Conservation (phyloP, 352 stramenopile genomes). For the Phytophthora citricola region DNA sequence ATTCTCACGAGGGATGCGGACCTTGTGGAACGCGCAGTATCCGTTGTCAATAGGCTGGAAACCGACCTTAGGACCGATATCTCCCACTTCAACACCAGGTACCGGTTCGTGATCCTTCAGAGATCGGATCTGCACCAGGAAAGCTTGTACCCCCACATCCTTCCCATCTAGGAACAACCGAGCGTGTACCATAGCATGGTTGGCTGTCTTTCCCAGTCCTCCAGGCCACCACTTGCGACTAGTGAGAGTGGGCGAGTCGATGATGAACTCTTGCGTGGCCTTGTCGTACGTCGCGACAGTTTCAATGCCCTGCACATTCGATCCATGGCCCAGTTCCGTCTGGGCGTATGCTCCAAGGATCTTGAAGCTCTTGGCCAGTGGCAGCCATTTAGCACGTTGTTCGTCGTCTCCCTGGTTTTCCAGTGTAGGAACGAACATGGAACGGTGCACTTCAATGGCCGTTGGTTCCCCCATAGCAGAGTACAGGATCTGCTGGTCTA, state of each 20-base stretch:
- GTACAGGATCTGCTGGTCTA: slow-evolving; percentile 49
- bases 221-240: slow-evolving; percentile 95
- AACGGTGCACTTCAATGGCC: slow-evolving; percentile 55
- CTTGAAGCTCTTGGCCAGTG: slow-evolving; percentile 61
- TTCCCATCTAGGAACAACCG: slow-evolving; percentile 24
- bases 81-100: slow-evolving; percentile 16
- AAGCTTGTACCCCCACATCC: slow-evolving; percentile 26
- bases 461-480: slow-evolving; percentile 51
- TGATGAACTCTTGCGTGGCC: slow-evolving; percentile 89
- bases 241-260: slow-evolving; percentile 94
- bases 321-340: slow-evolving; percentile 96
- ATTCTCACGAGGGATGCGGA: slow-evolving; percentile 23
- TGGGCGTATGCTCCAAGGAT: slow-evolving; percentile 94
- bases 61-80: slow-evolving; percentile 45
- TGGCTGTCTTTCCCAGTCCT: slow-evolving; percentile 25
- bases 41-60: slow-evolving; percentile 42
- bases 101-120: slow-evolving; percentile 17
- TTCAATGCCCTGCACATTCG: slow-evolving; percentile 61
- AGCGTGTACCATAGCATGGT: slow-evolving; percentile 22
- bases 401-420: slow-evolving; percentile 66
- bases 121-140: slow-evolving; percentile 29
- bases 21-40: slow-evolving; percentile 29
- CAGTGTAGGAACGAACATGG: slow-evolving; percentile 53
- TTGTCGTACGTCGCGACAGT: slow-evolving; percentile 93
- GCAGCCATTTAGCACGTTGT: slow-evolving; percentile 73